Evolutionary conservation across 139 green algal genomes (phyloP), one percentile per base, ranked within the genome.

Genomic region (Yamagishiella unicocca): DNA sequence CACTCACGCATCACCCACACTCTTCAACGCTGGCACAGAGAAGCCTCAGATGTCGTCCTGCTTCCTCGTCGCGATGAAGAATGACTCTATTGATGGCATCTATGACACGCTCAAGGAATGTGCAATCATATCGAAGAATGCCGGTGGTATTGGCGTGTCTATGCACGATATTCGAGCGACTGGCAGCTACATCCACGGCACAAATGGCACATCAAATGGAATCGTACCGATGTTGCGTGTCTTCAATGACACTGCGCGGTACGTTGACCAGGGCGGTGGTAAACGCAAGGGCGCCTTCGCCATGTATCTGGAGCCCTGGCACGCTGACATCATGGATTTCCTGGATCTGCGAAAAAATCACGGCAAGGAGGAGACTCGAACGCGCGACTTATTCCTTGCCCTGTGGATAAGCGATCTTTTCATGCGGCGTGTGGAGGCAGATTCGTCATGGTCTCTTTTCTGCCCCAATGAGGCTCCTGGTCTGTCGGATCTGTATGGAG

Each of bases 401-500:
- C 79, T 96, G 75, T 96, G 94, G 94, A 88, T 93, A 27, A 73
- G 74, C 35, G 94, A 96, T 79, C 89, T 96, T 35, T 96, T 96
- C 90, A 93, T 93, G 90, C 22, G 90, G 71, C 89, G 93, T 68
- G 93, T 95, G 35, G 75, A 94, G 82, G 58, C 37, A 14, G 76
- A 89, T 58, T 73, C 9, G 45, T 40, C 68, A 54, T 90, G 87
- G 87, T 68, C 50, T 10, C 87, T 93, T 33, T 62, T 99, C 84
- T 98, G 95, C 89, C 96, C 96, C 45, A 96, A 97, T 87, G 95
- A 98, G 89, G 82, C 77, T n/a, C 46, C 46, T 2, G 87, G 78
- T 29, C 87, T 87, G 35, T 22, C 43, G 5, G 54, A 87, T 25
- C 42, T 29, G 1, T 35, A 45, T 24, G 96, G 96, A 22, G 89